phyloP scores from a whole-genome alignment of 129 eudicot genomes.

The Pseudognaphalium luteoalbum region DNA sequence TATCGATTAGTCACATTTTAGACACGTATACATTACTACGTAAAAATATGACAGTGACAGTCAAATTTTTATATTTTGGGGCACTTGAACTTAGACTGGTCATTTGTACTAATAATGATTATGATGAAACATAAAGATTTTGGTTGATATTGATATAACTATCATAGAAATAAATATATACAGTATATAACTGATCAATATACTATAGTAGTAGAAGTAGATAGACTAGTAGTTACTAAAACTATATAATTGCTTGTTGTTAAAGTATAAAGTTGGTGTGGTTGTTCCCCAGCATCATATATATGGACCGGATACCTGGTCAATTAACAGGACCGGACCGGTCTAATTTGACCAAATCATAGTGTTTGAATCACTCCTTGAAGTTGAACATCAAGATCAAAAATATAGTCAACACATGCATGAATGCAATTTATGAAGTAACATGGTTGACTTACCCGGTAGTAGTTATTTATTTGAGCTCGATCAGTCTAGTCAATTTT shows the following conservation, averaged over 20 bases:
- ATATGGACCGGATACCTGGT: neutral
- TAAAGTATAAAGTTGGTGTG: neutral
- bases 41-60: neutral
- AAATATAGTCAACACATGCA: neutral
- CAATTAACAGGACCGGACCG: neutral
- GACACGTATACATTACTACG: neutral
- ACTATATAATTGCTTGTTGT: neutral
- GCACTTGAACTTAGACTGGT: neutral
- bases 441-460: neutral
- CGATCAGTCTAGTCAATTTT: too few relatives aligned
- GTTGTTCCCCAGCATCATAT: neutral
- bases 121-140: too few relatives aligned
- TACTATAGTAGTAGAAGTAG: neutral
- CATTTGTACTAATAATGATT: too few relatives aligned
- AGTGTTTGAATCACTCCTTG: neutral
- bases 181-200: too few relatives aligned
- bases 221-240: neutral
- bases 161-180: too few relatives aligned
- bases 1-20: too few relatives aligned
- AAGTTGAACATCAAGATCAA: neutral
- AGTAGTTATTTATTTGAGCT: too few relatives aligned
- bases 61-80: neutral
- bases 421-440: neutral
- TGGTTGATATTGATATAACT: neutral
- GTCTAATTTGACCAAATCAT: neutral